These are phyloP conservation scores for Panicum virgatum DNA, from an alignment of 202 grass and related monocot species.

Conservation along the genomic window DNA sequence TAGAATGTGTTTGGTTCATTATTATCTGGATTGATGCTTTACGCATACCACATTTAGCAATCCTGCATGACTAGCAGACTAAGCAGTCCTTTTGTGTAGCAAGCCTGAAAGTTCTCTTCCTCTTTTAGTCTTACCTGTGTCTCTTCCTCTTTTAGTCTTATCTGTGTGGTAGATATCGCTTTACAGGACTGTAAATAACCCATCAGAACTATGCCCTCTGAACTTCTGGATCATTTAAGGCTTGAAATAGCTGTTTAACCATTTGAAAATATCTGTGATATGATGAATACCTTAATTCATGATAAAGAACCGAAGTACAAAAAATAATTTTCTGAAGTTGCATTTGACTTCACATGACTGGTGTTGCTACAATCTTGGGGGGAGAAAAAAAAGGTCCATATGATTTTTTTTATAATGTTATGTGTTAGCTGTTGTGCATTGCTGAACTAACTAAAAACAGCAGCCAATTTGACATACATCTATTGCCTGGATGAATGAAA, in stretches of 20 bases:
- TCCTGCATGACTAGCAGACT: neutral
- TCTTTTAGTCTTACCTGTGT: too few species aligned
- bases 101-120: neutral
- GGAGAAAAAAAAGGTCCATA: neutral
- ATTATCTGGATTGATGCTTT: neutral
- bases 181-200: neutral
- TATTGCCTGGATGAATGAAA: neutral
- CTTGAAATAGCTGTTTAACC: neutral
- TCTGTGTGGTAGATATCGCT: neutral
- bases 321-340: neutral
- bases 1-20: neutral
- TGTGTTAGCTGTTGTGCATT: too few species aligned
- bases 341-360: neutral
- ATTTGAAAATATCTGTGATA: neutral
- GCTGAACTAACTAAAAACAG: too few species aligned
- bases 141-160: neutral
- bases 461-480: neutral
- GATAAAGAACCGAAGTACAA: neutral
- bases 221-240: neutral
- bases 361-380: neutral
- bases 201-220: neutral
- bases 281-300: neutral
- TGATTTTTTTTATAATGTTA: neutral
- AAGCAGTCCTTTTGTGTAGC: neutral
- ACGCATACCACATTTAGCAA: neutral